Evolutionary conservation across 371 early-diverging fungal genomes (phyloP).

Genomic region (Umbelopsis sp.): DNA sequence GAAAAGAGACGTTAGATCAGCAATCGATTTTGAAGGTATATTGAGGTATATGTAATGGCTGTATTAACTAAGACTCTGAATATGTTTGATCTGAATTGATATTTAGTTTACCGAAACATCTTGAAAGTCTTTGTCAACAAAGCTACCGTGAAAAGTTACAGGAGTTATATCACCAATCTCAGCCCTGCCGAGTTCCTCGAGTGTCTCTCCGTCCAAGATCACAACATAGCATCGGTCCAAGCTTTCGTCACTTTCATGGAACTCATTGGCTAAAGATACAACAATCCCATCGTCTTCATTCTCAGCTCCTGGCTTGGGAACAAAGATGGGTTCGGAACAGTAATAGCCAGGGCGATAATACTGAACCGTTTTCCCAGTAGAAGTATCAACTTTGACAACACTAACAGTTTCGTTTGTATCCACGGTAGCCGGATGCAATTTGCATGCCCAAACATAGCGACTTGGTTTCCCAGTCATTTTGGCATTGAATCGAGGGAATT

Average conservation of each 20-base stretch:
- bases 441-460: constrained; percentile 55
- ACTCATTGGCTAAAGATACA: constrained; percentile 48
- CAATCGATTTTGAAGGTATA: no score
- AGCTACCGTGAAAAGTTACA: constrained; percentile 60
- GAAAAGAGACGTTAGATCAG: no score
- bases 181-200: constrained; percentile 57
- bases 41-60: not conserved
- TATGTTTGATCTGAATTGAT: no score
- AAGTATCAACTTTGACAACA: constrained; percentile 51
- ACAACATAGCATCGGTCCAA: constrained; percentile 51
- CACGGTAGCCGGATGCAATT: constrained; percentile 31
- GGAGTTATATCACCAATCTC: constrained; percentile 51
- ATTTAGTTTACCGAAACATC: constrained; percentile 35
- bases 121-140: constrained; percentile 40
- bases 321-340: constrained; percentile 71
- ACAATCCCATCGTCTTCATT: constrained; percentile 70
- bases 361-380: constrained; percentile 23
- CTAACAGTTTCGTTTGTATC: constrained; percentile 33
- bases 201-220: constrained; percentile 54
- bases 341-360: constrained; percentile 37
- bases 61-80: not conserved
- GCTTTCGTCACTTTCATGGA: constrained; percentile 28
- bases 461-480: constrained; percentile 26
- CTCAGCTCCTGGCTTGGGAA: constrained; percentile 43
- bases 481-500: constrained; percentile 49